Conservation (phyloP, 345 rosid species). For the Salix purpurea region DNA sequence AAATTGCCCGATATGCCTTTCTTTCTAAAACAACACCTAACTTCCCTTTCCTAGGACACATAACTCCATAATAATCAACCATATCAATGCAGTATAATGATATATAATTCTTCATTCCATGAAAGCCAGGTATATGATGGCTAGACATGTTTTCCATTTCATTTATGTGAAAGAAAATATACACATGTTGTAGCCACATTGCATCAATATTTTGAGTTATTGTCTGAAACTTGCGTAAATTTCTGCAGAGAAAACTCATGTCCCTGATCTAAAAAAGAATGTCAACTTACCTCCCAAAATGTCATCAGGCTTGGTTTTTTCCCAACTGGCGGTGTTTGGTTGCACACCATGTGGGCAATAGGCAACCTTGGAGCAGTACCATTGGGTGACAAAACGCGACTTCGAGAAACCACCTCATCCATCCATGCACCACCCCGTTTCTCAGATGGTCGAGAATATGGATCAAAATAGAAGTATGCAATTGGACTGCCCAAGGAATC, state of each 20-base stretch:
- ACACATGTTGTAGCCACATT: background rate
- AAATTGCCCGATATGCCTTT: background rate
- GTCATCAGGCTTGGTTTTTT: slow-evolving; percentile 94
- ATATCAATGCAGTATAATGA: background rate
- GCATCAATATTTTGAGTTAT: background rate
- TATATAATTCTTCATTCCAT: background rate
- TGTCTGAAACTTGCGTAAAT: background rate
- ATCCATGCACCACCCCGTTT: slow-evolving; percentile 91
- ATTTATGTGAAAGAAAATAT: background rate
- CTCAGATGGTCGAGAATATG: slow-evolving; percentile 92
- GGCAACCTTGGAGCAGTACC: slow-evolving; percentile 55
- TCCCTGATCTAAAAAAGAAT: background rate
- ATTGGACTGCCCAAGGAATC: slow-evolving; percentile 71
- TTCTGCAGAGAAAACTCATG: background rate
- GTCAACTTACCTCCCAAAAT: slow-evolving; percentile 69
- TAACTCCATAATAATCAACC: background rate
- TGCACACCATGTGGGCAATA: slow-evolving; percentile 92
- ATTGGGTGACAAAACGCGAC: slow-evolving; percentile 59
- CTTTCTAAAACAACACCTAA: background rate
- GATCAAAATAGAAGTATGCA: slow-evolving; percentile 95
- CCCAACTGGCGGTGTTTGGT: slow-evolving; percentile 92
- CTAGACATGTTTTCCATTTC: background rate
- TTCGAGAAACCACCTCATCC: slow-evolving; percentile 78
- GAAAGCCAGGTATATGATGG: background rate
- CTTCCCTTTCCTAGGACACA: too few relatives aligned